Conservation (phyloP, 257 asterid genomes). For the Vinca minor region DNA sequence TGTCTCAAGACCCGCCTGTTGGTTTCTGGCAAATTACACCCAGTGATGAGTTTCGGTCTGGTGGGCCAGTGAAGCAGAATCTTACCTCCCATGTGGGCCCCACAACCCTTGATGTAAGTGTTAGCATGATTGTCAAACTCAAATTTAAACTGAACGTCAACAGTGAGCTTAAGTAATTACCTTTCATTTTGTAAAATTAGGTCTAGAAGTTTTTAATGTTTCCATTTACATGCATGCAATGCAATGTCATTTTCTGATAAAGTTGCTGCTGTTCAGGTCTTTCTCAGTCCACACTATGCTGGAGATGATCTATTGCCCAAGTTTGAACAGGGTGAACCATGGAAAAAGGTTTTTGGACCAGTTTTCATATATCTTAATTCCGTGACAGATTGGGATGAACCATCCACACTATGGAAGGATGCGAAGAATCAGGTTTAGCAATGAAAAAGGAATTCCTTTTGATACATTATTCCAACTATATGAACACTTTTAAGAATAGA, state of each 20-base stretch:
- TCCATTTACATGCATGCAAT: too few relatives aligned
- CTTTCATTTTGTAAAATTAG: too few relatives aligned
- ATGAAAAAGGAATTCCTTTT: background rate
- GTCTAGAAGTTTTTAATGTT: background rate
- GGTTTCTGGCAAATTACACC: constrained; percentile 70
- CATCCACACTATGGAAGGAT: constrained; percentile 58
- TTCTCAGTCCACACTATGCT: constrained; percentile 69
- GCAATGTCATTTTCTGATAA: constrained; percentile 8
- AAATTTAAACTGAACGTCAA: background rate
- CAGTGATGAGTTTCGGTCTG: constrained; percentile 59
- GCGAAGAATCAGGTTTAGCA: constrained; percentile 51
- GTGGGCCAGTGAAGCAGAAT: constrained; percentile 71
- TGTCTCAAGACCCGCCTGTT: constrained; percentile 47
- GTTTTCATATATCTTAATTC: constrained; percentile 62
- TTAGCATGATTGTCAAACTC: background rate
- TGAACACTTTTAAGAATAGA: constrained; percentile 8
- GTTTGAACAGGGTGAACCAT: constrained; percentile 57
- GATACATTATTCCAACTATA: background rate
- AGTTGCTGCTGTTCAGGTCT: constrained; percentile 38
- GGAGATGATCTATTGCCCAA: constrained; percentile 59
- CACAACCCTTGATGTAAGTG: constrained; percentile 49
- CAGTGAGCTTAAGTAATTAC: background rate
- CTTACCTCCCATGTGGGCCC: constrained; percentile 86
- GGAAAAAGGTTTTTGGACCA: constrained; percentile 87
- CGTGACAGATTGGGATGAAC: constrained; percentile 31